Base-by-base conservation (phyloP, 1,284 basidiomycete genomes). In the Tetrapyrgos nigripes region DNA sequence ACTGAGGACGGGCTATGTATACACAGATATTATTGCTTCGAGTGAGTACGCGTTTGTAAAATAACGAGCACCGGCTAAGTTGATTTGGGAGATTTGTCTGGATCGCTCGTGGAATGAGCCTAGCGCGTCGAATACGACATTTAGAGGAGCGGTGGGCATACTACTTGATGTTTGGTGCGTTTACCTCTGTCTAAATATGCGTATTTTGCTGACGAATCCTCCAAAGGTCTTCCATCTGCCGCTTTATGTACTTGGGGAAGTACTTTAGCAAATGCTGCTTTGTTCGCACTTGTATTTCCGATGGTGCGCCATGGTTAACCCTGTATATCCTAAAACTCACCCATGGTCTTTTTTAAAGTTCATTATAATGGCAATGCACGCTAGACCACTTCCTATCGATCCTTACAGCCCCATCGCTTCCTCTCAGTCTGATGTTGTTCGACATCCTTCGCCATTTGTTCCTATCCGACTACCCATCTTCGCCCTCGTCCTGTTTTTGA, bases 121-220 rank as follows among this genome's bases (percentile, higher is more conserved):
- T 93, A 27, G 81, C 88, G 3, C 77, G 83, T 27, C 79, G 92
- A 50, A 84, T 94, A 50, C 76, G 88, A 52, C 83, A 91, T 68
- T 77, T 94, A 19, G 93, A 94, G 74, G 91, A 94, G 71, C 83
- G 92, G 48, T 94, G 92, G 92, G 83, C 89, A 1, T 94, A 94
- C 72, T 92, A 89, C 68, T 81, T 93, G 58, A 89, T 89, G 6
- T 94, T 93, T 62, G 93, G 92, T 83, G 59, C 17, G 79, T 69
- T n/a, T 23, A 21, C 24, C 19, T 35, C 28, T 27, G 19, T 62
- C 56, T n/a, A 49, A 40, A 2, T 26, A 49, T 46, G 29, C 59
- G 46, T 55, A n/a, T 35, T 60, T 52, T 49, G 27, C 19, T 57
- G 33, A 49, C 24, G 21, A 14, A 23, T 53, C 29, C 21, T 27